Evolutionary conservation across 176 grass and related monocot species (phyloP), one percentile per base, ranked within the genome.

Genomic region (Miscanthus lutarioriparius): DNA sequence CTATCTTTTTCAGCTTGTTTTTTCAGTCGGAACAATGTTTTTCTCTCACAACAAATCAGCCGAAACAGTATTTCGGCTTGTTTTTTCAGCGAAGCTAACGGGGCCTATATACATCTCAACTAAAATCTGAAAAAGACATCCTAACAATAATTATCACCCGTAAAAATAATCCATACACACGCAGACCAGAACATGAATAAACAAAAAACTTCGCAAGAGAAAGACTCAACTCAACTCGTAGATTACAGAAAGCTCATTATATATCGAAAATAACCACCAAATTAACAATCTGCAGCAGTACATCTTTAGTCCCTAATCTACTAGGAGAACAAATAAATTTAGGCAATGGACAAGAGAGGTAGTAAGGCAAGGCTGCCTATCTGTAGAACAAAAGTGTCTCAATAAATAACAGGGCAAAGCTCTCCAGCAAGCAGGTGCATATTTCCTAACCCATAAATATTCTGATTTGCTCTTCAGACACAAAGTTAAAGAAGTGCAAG

Each of bases 161-260:
- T 33, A 58, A 49, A 32, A 49, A 56, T 9, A 1, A 53, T 48
- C 10, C 1, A 36, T 13, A 53, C 9, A 51, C 45, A 40, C 0
- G 7, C n/a, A 1, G 8, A 77, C 35, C 37, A 56, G 16, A 11
- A 0, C 0, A 27, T 1, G 1, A 66, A 70, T 51, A 65, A 71
- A 64, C 62, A 32, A 65, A 43, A 53, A 47, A 76, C n/a, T 39
- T 51, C 1, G 40, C 10, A 10, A 45, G 23, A 8, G 37, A 26
- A 44, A 67, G 30, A 73, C 67, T 53, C 7, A 30, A 23, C 59
- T 6, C 10, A 37, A 19, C 59, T 8, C 45, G 38, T 25, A 74
- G 58, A 84, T 64, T 70, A 91, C 76, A 76, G 85, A 84, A 84
- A 91, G 59, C 81, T 87, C 81, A 80, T 84, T 91, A 87, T 91